Percentiles rank a stretch among this genome's conserved stretches.
Conservation (phyloP, 2,329 filamentous ascomycete genomes). For the Xylaria polymorpha region DNA sequence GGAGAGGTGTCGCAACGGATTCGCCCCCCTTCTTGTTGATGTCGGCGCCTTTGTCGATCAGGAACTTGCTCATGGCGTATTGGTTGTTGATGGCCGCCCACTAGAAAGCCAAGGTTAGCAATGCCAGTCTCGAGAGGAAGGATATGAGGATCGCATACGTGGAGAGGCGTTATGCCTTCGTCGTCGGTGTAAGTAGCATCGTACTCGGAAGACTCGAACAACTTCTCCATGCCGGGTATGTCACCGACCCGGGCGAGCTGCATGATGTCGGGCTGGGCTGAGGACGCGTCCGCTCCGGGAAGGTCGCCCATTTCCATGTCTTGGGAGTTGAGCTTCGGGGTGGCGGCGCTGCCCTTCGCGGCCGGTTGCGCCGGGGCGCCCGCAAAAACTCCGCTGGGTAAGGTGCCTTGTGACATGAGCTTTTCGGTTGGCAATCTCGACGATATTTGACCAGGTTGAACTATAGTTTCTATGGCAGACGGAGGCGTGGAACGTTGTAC, state of each 20-base stretch:
- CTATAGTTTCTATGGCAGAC: not conserved
- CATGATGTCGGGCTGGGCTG: constrained; percentile 85
- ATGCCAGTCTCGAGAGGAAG: not conserved
- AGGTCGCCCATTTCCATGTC: constrained; percentile 67
- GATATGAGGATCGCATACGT: constrained; percentile 66
- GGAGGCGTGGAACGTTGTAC: constrained; percentile 9
- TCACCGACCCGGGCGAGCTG: constrained; percentile 92
- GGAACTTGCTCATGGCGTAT: constrained; percentile 95
- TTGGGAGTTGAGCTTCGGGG: constrained; percentile 66
- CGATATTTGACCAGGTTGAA: constrained; percentile 1
- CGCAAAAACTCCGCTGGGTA: constrained; percentile 51
- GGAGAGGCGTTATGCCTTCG: constrained; percentile 94
- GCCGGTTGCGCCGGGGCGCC: constrained; percentile 65
- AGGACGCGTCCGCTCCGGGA: constrained; percentile 53
- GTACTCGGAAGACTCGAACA: constrained; percentile 85
- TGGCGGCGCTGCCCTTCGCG: constrained; percentile 64
- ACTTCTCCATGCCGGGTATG: constrained; percentile 84
- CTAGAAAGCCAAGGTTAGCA: constrained; percentile 59
- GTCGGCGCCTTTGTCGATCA: constrained; percentile 85
- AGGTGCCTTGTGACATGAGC: constrained; percentile 57
- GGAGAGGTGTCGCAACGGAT: constrained; percentile 89
- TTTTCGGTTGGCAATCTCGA: constrained; percentile 9
- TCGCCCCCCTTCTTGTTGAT: constrained; percentile 97
- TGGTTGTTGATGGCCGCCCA: constrained; percentile 99
- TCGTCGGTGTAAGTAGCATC: constrained; percentile 87